A percentile compares a stretch with the other conserved stretches of the same genome.
These are phyloP conservation scores for Protomyces inundatus DNA, from an alignment of 1,139 yeast species.

Conservation along the genomic window DNA sequence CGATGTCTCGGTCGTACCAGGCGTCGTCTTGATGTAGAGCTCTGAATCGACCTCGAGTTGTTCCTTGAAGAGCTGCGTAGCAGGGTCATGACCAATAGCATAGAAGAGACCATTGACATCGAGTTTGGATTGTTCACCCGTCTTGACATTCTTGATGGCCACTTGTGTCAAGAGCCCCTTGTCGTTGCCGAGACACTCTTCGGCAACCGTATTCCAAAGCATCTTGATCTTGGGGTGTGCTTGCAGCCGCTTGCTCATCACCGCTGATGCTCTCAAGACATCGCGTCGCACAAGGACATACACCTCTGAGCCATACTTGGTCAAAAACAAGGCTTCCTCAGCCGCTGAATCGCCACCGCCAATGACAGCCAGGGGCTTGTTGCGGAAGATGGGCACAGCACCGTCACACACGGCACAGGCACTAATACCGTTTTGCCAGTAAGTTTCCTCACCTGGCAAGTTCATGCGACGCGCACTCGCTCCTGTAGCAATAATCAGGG, in stretches of 20 bases:
- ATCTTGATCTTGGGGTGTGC: conserved; percentile 84
- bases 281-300: conserved; percentile 90
- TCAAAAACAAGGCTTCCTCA: conserved; percentile 93
- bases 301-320: conserved; percentile 95
- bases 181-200: conserved; percentile 70
- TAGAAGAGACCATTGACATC: conserved; percentile 89
- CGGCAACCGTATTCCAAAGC: conserved; percentile 76
- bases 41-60: conserved; percentile 80
- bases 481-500: conserved; percentile 91
- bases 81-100: conserved; percentile 97
- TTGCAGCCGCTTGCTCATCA: conserved; percentile 90
- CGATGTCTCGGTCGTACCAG: conserved; percentile 85
- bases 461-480: conserved; percentile 93
- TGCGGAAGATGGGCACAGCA: conserved; percentile 96
- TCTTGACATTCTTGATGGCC: conserved; percentile 62
- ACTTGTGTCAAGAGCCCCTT: conserved; percentile 50
- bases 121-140: conserved; percentile 62
- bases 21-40: conserved; percentile 81
- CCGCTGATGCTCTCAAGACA: conserved; percentile 83
- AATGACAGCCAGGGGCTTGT: conserved; percentile 91
- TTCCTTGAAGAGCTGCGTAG: conserved; percentile 69
- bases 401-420: conserved; percentile 99
- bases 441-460: conserved; percentile 91
- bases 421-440: conserved; percentile 98
- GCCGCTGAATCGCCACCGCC: conserved; percentile 99